These are phyloP conservation scores for Symmetrospora coprosmae DNA, from an alignment of 768 basidiomycete genomes.

Conservation along the genomic window DNA sequence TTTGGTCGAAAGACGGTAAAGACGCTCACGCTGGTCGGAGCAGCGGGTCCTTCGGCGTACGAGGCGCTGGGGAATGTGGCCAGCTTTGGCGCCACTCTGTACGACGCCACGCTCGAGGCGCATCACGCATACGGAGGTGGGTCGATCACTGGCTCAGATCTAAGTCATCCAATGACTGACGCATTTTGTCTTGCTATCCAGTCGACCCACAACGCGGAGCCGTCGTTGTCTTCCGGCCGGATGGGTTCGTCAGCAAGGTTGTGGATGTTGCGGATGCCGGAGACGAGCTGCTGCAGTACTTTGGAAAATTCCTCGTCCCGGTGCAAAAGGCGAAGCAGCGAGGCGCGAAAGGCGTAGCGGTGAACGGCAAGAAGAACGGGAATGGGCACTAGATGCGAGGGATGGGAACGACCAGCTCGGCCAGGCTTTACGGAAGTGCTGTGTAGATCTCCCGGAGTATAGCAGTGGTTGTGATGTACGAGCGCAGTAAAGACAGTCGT, in stretches of 20 bases:
- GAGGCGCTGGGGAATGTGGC: conserved; percentile 6
- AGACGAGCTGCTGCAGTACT: conserved; percentile 21
- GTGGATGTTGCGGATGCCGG: conserved; percentile 20
- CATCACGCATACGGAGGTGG: conserved; percentile 23
- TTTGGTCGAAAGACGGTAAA: conserved; percentile 5
- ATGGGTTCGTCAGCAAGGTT: conserved; percentile 23
- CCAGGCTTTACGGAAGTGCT: too few relatives aligned
- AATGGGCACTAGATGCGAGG: neutral
- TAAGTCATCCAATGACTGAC: neutral
- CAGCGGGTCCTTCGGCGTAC: conserved; percentile 5
- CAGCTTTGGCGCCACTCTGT: conserved; percentile 14
- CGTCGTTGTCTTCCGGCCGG: conserved; percentile 27
- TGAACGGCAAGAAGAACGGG: neutral
- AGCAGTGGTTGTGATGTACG: too few relatives aligned
- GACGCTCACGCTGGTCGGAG: conserved; percentile 1
- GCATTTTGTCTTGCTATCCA: neutral
- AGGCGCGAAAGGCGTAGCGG: too few relatives aligned
- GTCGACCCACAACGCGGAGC: conserved; percentile 23
- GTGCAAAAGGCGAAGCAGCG: neutral
- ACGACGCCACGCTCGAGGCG: conserved; percentile 22
- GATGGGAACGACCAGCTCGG: too few relatives aligned
- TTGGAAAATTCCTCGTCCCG: conserved; percentile 21
- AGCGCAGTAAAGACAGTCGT: too few relatives aligned
- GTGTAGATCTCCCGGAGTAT: too few relatives aligned
- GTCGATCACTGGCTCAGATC: neutral